Base-by-base conservation (phyloP, 73 alveolate genomes). In the Tetrahymena malaccensis region DNA sequence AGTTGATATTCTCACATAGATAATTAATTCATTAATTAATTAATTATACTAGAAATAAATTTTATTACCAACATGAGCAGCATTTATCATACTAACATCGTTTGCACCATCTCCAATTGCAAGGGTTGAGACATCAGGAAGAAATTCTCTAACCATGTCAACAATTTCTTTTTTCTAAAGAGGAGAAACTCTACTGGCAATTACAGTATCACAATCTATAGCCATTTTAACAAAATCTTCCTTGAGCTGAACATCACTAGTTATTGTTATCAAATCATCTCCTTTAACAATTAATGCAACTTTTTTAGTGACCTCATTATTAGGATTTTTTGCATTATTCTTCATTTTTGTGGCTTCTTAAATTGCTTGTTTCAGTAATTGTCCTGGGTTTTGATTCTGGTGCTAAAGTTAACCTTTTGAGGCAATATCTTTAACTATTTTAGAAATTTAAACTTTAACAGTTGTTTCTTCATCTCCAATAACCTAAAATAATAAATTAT, bases 81-180 rank as follows among this genome's bases (percentile, higher is more conserved):
- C 97, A 94, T 96, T 96, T n/a, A 97, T 97, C 99, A 97, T 97
- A 95, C 96, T 97, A 38, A 97, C 99, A 97, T 97, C 99, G 96
- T 97, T 97, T 34, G 97, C 99, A 43, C 99, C 99, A 94, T 97
- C 99, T 85, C 99, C 98, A 35, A 97, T 97, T 21, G 98, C 98
- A 25, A 97, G 95, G 43, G 98, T 97, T 35, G 97, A 96, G 5
- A 94, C 97, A 43, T 97, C 85, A n/a, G 99, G 98, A 84, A 95
- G 94, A 16, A 97, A 83, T 13, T 85, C 89, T 95, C 95, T 98
- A 4, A 98, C 96, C 35, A 98, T 95, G 37, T 96, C 96, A 3
- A 99, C 99, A 93, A 99, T 97, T 95, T 98, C 98, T 38, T 99
- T 99, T 96, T 99, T 99, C 96, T 98, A 98, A 95, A 97, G 97